These are phyloP conservation scores for Magnusiomyces ingens DNA, from an alignment of 1,139 yeast genomes.

Conservation along the genomic window DNA sequence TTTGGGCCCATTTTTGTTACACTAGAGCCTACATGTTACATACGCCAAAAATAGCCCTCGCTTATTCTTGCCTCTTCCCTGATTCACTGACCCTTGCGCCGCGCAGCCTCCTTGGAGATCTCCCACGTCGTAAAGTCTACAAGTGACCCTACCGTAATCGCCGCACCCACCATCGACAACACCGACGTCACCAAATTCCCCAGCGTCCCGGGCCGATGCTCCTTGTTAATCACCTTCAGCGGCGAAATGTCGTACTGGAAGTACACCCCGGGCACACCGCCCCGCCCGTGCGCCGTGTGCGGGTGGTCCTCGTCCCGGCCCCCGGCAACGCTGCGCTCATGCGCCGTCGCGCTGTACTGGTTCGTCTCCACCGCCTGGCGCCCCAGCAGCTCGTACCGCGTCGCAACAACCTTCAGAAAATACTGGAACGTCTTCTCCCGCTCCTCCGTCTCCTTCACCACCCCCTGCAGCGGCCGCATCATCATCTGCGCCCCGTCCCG, in stretches of 20 bases:
- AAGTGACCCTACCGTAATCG: constrained; percentile 84
- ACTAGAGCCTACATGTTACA: no score
- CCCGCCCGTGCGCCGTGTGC: constrained; percentile 72
- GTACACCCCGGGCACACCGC: constrained; percentile 88
- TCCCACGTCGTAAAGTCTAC: constrained; percentile 84
- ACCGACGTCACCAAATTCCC: constrained; percentile 81
- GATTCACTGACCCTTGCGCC: constrained; percentile 45
- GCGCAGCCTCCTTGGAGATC: constrained; percentile 65
- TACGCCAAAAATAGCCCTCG: no score
- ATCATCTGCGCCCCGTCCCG: constrained; percentile 29
- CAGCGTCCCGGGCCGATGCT: constrained; percentile 72
- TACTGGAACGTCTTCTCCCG: constrained; percentile 68
- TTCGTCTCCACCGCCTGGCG: constrained; percentile 61
- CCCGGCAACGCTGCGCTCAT: constrained; percentile 76
- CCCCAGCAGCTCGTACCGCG: constrained; percentile 64
- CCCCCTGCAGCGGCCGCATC: constrained; percentile 66
- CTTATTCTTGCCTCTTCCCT: no score
- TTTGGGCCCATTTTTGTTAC: no score
- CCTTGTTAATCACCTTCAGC: constrained; percentile 79
- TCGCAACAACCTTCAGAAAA: constrained; percentile 83
- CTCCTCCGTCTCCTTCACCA: constrained; percentile 36
- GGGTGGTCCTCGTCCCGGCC: constrained; percentile 91
- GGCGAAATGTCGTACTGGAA: constrained; percentile 90
- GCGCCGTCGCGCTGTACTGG: constrained; percentile 86
- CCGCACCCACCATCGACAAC: constrained; percentile 87